These are phyloP conservation scores for Amanita polypyramis DNA, from an alignment of 768 basidiomycete genomes.

Conservation along the genomic window DNA sequence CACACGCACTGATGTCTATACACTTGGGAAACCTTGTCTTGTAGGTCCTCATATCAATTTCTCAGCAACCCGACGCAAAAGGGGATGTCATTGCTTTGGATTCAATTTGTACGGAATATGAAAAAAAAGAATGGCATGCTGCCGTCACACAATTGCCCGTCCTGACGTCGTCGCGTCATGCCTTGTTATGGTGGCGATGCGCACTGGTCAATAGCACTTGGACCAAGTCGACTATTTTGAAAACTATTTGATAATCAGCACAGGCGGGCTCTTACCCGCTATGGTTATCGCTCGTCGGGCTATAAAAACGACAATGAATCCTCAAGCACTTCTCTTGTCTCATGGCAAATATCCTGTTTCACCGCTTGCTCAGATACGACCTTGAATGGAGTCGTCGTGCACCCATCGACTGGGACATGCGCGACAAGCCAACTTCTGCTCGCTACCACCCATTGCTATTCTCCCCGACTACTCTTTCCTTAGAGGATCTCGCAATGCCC, in stretches of 20 bases:
- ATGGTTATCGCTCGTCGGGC: background rate
- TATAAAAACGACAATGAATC: background rate
- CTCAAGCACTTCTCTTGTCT: background rate
- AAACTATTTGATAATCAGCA: background rate
- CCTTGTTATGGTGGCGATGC: background rate
- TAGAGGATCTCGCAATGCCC: constrained; percentile 24
- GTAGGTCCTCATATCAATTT: too few species aligned
- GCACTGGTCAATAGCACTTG: background rate
- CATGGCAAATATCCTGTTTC: constrained; percentile 1
- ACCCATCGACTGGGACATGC: constrained; percentile 1
- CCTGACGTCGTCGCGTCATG: background rate
- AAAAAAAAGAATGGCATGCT: too few species aligned
- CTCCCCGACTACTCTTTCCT: constrained; percentile 10
- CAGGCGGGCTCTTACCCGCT: background rate
- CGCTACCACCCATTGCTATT: background rate
- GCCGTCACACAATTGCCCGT: too few species aligned
- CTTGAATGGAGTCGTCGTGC: background rate
- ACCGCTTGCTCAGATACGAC: constrained; percentile 2
- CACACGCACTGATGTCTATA: too few species aligned
- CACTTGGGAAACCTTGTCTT: too few species aligned
- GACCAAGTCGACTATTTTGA: background rate
- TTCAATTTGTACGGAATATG: too few species aligned
- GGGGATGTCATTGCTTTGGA: too few species aligned
- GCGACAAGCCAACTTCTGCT: background rate
- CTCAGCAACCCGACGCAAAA: too few species aligned